phyloP scores from a whole-genome alignment of 495 filamentous ascomycete genomes.

The Penicillium canariense region DNA sequence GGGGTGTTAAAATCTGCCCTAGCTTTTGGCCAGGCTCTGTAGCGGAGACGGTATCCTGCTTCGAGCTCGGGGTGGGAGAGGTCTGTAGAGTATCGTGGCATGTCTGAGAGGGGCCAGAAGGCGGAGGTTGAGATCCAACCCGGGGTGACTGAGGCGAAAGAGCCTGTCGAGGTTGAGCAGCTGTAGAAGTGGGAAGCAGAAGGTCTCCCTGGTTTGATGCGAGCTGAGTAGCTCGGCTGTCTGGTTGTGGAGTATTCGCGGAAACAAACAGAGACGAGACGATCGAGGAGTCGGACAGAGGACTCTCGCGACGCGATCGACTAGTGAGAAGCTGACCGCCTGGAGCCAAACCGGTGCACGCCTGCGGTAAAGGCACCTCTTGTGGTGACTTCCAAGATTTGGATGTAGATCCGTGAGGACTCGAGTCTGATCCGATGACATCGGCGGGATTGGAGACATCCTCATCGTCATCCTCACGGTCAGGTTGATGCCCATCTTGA shows the following conservation, averaged over 20 bases:
- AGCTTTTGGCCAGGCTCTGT: background rate
- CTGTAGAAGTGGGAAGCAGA: background rate
- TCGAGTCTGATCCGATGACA: no score
- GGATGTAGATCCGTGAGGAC: background rate
- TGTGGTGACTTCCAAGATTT: background rate
- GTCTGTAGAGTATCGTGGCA: conserved; percentile 32
- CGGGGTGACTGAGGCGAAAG: no score
- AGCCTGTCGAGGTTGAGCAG: background rate
- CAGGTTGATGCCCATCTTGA: no score
- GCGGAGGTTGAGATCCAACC: no score
- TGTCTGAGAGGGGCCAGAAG: conserved; percentile 24
- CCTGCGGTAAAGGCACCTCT: background rate
- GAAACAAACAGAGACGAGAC: conserved; percentile 4
- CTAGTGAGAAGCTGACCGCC: background rate
- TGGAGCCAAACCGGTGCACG: background rate
- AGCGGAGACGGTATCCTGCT: background rate
- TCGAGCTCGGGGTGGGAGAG: background rate
- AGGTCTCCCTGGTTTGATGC: no score
- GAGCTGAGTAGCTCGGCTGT: no score
- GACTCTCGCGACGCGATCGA: background rate
- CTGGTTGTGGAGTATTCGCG: background rate
- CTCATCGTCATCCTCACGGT: no score
- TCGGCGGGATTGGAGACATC: no score
- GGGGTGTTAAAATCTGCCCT: background rate
- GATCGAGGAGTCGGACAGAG: background rate